Evolutionary conservation across 2,329 filamentous ascomycete species (phyloP), one percentile per base, ranked within the genome.

Genomic region (Penicillium verrucosum): DNA sequence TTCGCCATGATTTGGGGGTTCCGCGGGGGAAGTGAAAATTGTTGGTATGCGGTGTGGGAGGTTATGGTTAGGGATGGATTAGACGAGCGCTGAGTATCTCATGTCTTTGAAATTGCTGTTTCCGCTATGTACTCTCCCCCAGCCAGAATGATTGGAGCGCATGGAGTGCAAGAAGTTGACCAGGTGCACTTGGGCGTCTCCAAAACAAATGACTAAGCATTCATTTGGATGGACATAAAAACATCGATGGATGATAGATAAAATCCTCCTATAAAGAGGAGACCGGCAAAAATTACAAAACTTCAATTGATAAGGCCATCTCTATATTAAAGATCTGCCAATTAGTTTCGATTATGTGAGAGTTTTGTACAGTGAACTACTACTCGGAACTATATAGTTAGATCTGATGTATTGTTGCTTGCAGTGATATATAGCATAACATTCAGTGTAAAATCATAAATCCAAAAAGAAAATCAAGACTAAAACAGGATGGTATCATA

Each of bases 401-500:
- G 12, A 30, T n/a, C 11, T 21, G 8, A 16, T 11, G 12, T 16
- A 18, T 49, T 21, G n/a, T 30, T 49, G 10, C 11, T 27, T 38
- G 11, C 2, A 21, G 25, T 5, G n/a, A 30, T 40, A 40, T 30
- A 29, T 30, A 29, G 5, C 25, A 12, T 16, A 21, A 16, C 2
- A 34, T 34, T 12, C 30, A n/a, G 14, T 12, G 14, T 12, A 25
- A 34, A 4, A 32, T 36, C 23, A 45, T 34, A 5, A 46, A 27
- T 16, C 4, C 6, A 14, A 46, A 40, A n/a, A 38, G 14, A 38
- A 23, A 23, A 27, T 27, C 21, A 45, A 52, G 11, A 18, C 7
- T 6, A 60, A 34, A 58, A 48, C 59, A 60, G 36, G 60, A 65
- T 66, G 63, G 62, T 66, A 66, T 67, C 65, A 52, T 61, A 30